Conservation (phyloP, 805 yeast genomes). For the Cyberlindnera veronae region DNA sequence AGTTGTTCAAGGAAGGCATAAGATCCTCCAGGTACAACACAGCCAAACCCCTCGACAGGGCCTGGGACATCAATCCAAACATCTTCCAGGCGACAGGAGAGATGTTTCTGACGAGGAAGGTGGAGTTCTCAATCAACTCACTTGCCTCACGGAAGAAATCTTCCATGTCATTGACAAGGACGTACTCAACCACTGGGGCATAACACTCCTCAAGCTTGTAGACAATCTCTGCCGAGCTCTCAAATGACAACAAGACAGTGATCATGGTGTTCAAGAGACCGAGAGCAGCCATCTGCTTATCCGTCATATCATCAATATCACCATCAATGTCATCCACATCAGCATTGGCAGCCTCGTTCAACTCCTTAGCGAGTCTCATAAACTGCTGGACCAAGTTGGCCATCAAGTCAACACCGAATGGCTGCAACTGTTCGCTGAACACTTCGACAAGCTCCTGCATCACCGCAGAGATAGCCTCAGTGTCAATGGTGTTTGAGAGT, state of each 20-base stretch:
- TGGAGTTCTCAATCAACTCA: constrained; percentile 69
- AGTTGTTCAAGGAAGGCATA: constrained; percentile 70
- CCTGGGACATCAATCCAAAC: constrained; percentile 47
- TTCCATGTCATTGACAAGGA: constrained; percentile 60
- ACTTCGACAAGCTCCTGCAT: constrained; percentile 95
- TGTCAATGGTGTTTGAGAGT: constrained; percentile 77
- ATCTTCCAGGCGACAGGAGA: constrained; percentile 75
- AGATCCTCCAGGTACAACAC: constrained; percentile 72
- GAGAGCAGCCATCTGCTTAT: constrained; percentile 76
- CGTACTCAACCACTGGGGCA: constrained; percentile 64
- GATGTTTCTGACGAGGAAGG: constrained; percentile 55
- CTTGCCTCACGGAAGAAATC: constrained; percentile 76
- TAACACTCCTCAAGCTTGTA: constrained; percentile 61
- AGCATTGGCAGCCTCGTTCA: constrained; percentile 54
- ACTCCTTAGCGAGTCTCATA: constrained; percentile 61
- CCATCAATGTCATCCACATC: constrained; percentile 38
- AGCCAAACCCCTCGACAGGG: constrained; percentile 44
- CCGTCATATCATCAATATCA: constrained; percentile 43
- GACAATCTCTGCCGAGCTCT: constrained; percentile 69
- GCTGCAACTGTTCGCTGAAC: constrained; percentile 84
- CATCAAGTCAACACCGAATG: constrained; percentile 76
- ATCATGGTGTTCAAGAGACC: constrained; percentile 81
- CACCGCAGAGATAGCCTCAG: constrained; percentile 82
- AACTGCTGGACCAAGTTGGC: constrained; percentile 70
- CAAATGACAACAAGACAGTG: constrained; percentile 78